A percentile compares a stretch with the other conserved stretches of the same genome.
phyloP scores from a whole-genome alignment of 257 asterid species.

The Capsicum chinense region DNA sequence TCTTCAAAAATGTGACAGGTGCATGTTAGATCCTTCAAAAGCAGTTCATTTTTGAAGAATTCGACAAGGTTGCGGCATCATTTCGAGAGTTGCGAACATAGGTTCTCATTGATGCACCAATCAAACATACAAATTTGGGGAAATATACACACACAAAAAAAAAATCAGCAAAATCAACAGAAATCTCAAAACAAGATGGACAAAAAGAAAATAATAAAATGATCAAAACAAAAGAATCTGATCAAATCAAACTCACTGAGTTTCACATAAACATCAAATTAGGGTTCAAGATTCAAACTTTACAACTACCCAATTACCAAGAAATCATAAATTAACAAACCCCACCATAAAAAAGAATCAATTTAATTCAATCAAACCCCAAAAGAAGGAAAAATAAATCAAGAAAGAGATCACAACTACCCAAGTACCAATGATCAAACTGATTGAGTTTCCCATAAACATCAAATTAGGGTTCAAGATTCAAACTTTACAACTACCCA shows the following conservation, averaged over 20 bases:
- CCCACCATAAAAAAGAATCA: too few species aligned
- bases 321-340: too few species aligned
- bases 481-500: neutral
- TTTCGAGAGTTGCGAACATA: neutral
- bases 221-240: slow-evolving; percentile 13
- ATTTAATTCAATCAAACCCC: too few species aligned
- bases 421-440: too few species aligned
- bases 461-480: neutral
- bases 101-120: neutral
- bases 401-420: too few species aligned
- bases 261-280: neutral
- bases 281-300: slow-evolving; percentile 27
- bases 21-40: neutral
- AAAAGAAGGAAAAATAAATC: too few species aligned
- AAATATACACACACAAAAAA: neutral
- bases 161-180: neutral
- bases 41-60: too few species aligned
- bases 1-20: neutral
- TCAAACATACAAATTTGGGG: neutral
- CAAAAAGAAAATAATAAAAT: neutral
- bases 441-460: too few species aligned
- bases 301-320: neutral
- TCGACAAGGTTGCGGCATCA: neutral
- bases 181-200: neutral
- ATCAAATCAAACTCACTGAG: neutral